A percentile compares a stretch with the other conserved stretches of the same genome.
These are phyloP conservation scores for Fusarium fujikuroi DNA, from an alignment of 2,329 filamentous ascomycete species.

Conservation along the genomic window DNA sequence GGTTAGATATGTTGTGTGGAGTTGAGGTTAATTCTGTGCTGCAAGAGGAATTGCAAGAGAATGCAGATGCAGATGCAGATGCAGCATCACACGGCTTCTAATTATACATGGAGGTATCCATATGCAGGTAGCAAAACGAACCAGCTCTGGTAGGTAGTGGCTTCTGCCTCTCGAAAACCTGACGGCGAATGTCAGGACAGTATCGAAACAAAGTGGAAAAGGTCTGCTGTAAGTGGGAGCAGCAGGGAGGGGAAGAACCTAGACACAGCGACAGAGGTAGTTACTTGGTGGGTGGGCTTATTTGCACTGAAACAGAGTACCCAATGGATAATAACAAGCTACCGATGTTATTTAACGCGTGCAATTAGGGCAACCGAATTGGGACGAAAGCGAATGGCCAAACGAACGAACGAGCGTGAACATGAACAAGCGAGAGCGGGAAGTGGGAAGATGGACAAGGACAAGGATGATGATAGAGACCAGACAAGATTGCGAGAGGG, in stretches of 20 bases:
- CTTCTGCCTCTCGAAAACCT: neutral
- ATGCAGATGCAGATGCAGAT: neutral
- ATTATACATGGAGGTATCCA: neutral
- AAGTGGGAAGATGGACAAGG: slow-evolving; percentile 18
- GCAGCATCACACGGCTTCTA: neutral
- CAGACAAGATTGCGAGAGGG: slow-evolving; percentile 4
- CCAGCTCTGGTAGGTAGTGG: neutral
- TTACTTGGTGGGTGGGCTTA: slow-evolving; percentile 1
- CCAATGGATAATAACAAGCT: neutral
- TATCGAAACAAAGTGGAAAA: slow-evolving; percentile 11
- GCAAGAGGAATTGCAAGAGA: neutral
- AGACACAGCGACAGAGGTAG: neutral
- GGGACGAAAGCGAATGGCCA: slow-evolving; percentile 22
- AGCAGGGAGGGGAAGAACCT: neutral
- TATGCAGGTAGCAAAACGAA: neutral
- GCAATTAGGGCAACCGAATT: neutral
- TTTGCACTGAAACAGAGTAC: slow-evolving; percentile 21
- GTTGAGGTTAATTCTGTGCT: neutral
- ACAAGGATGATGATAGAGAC: slow-evolving; percentile 25
- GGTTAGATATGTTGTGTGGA: slow-evolving; percentile 1
- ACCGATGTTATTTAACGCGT: neutral
- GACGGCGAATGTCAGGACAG: slow-evolving; percentile 12
- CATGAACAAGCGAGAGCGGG: neutral
- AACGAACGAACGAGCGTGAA: slow-evolving; percentile 6
- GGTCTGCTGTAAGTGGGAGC: slow-evolving; percentile 7